Evolutionary conservation across 129 eudicot species (phyloP).

Genomic region (Oenanthe sinensis): DNA sequence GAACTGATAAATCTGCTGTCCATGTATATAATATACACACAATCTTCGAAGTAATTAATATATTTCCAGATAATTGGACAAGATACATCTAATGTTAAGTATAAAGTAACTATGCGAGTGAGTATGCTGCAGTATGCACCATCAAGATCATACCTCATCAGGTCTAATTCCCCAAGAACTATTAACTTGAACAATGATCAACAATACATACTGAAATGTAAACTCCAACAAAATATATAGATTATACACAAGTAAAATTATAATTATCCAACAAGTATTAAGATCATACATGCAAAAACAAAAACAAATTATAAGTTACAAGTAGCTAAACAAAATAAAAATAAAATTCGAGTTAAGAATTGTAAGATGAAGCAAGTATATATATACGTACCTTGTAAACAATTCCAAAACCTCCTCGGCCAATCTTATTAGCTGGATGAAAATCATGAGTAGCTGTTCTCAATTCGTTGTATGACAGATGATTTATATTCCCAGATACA

Average conservation of each 20-base stretch:
- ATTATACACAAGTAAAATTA: no score
- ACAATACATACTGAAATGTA: not conserved
- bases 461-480: conserved; percentile 55
- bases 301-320: no score
- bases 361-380: not conserved
- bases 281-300: no score
- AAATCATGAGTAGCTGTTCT: conserved; percentile 58
- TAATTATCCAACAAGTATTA: no score
- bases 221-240: no score
- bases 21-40: not conserved
- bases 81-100: no score
- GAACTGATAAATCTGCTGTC: not conserved
- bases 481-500: conserved; percentile 26
- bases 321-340: not conserved
- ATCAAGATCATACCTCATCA: no score
- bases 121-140: no score
- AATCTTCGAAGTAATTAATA: no score
- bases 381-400: conserved; percentile 69
- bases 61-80: no score
- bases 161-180: no score
- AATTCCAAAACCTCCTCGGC: conserved; percentile 89
- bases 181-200: not conserved
- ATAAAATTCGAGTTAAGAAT: not conserved
- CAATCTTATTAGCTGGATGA: conserved; percentile 61
- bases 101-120: no score